Percentiles rank a stretch among this genome's conserved stretches.
Conservation (phyloP, 2,329 filamentous ascomycete genomes). For the Exophiala alcalophila region DNA sequence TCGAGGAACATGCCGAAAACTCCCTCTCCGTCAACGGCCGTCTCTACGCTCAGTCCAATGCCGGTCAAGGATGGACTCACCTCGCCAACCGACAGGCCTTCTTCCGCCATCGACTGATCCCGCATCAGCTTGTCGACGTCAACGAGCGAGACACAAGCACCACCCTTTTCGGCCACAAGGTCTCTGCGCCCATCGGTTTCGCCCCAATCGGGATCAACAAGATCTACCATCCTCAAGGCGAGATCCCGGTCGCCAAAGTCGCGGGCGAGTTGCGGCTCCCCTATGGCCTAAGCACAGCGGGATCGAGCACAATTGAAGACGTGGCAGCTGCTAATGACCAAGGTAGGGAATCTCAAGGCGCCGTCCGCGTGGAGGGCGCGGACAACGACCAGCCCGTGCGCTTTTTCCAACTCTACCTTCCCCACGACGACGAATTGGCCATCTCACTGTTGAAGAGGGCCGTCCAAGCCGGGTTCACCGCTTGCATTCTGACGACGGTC, state of each 20-base stretch:
- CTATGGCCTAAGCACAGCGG: conserved; percentile 60
- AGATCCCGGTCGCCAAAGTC: conserved; percentile 59
- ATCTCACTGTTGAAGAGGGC: conserved; percentile 57
- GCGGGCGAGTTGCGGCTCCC: conserved; percentile 59
- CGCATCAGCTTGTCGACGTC: conserved; percentile 60
- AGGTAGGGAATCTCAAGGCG: conserved; percentile 27
- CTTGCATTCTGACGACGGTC: conserved; percentile 53
- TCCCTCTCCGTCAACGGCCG: conserved; percentile 58
- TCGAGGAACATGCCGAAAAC: conserved; percentile 58
- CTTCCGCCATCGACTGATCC: conserved; percentile 61
- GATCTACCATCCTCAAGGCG: conserved; percentile 60
- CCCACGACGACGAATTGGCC: conserved; percentile 60
- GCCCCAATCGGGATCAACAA: conserved; percentile 64
- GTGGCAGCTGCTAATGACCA: conserved; percentile 56
- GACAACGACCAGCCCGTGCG: conserved; percentile 38
- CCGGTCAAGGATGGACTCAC: conserved; percentile 41
- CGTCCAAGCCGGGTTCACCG: conserved; percentile 54
- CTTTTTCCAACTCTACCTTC: conserved; percentile 65
- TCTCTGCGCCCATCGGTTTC: conserved; percentile 61
- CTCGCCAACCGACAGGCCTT: conserved; percentile 62
- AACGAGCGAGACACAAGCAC: conserved; percentile 57
- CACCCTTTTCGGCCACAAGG: conserved; percentile 59
- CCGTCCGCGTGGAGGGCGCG: conserved; percentile 29
- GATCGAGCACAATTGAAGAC: conserved; percentile 55
- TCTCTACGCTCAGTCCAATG: conserved; percentile 41